Percentiles rank a stretch among this genome's conserved stretches.
Conservation (phyloP, 2,329 filamentous ascomycete genomes). For the Fusarium anguioides region DNA sequence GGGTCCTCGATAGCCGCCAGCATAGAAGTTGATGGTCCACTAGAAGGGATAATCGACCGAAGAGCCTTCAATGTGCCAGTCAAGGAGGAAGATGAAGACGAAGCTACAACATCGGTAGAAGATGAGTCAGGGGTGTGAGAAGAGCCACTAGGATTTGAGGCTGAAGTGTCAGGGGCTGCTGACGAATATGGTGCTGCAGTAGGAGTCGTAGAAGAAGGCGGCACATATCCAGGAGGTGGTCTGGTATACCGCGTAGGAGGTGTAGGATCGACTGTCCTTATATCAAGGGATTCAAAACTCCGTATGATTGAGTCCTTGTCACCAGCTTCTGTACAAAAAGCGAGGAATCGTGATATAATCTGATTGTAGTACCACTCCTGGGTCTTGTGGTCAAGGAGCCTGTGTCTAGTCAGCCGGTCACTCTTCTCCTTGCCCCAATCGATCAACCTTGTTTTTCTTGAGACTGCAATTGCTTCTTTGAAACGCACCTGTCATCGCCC, state of each 20-base stretch:
- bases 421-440: not conserved
- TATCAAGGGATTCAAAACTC: constrained; percentile 74
- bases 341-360: constrained; percentile 89
- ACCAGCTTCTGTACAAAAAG: constrained; percentile 81
- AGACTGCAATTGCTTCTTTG: not conserved
- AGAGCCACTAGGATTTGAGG: not conserved
- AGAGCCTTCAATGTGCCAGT: constrained; percentile 16
- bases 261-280: constrained; percentile 25
- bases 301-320: constrained; percentile 78
- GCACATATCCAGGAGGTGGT: constrained; percentile 14
- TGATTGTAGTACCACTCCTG: constrained; percentile 89
- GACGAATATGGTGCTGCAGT: not conserved
- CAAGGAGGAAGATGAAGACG: constrained; percentile 17
- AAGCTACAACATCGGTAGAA: not conserved
- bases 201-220: constrained; percentile 1
- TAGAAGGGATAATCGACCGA: constrained; percentile 20
- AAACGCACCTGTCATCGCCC: constrained; percentile 80
- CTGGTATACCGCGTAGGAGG: constrained; percentile 18
- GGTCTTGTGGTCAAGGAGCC: constrained; percentile 77
- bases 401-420: constrained; percentile 48
- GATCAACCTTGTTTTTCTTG: not conserved
- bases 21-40: constrained; percentile 25
- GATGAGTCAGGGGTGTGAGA: not conserved
- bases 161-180: not conserved
- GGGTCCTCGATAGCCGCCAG: constrained; percentile 37